A percentile compares a stretch with the other conserved stretches of the same genome.
Conservation (phyloP, 202 grass and related monocot species). For the Zoysia matrella region DNA sequence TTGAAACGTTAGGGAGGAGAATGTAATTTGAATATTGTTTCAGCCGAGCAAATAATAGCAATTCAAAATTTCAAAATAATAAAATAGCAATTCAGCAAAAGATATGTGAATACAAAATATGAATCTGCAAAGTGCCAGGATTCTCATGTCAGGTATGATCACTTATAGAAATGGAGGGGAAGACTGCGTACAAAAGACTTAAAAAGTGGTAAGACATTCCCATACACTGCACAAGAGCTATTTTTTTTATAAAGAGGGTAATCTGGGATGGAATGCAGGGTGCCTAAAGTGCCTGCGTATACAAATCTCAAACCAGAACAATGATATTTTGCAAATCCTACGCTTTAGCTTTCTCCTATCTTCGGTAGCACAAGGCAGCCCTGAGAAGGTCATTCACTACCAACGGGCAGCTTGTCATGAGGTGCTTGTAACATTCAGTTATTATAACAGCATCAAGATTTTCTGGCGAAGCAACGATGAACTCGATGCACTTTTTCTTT, state of each 20-base stretch:
- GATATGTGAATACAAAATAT: background rate
- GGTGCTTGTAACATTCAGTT: slow-evolving; percentile 13
- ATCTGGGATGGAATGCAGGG: background rate
- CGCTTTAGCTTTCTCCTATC: background rate
- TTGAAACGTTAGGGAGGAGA: no score
- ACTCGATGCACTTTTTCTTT: slow-evolving; percentile 13
- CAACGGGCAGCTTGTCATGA: slow-evolving; percentile 13
- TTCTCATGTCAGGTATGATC: background rate
- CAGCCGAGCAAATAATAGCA: background rate
- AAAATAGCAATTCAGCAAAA: background rate
- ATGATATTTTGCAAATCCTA: background rate
- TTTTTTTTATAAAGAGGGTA: background rate
- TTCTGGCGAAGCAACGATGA: slow-evolving; percentile 13
- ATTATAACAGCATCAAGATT: slow-evolving; percentile 34
- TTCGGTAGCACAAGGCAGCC: slow-evolving; percentile 9
- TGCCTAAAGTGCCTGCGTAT: background rate
- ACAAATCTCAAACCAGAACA: background rate
- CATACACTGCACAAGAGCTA: no score
- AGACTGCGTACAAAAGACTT: no score
- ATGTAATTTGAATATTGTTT: background rate
- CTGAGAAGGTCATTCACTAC: slow-evolving; percentile 17
- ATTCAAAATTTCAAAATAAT: background rate
- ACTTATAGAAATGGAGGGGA: no score
- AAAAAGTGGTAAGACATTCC: no score
- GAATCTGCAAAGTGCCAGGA: background rate